Conservation (phyloP, 176 grass and related monocot genomes). For the Phoenix dactylifera region DNA sequence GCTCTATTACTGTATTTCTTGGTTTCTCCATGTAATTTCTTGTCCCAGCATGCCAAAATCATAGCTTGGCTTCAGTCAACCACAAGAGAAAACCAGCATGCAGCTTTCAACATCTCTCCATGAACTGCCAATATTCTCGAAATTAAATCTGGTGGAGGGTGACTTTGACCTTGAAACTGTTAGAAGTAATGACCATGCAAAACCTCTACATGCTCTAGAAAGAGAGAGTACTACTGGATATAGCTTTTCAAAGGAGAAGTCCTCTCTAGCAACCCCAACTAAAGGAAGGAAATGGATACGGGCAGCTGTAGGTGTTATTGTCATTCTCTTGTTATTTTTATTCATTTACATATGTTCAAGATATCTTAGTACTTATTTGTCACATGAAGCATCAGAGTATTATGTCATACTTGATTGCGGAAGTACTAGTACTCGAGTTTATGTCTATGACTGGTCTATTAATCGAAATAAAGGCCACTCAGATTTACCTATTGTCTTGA, state of each 20-base stretch:
- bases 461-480: slow-evolving; percentile 46
- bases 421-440: slow-evolving; percentile 84
- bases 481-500: slow-evolving; percentile 62
- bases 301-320: slow-evolving; percentile 35
- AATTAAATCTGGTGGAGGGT: slow-evolving; percentile 50
- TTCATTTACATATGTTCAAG: slow-evolving; percentile 55
- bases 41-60: no score
- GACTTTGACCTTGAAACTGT: slow-evolving; percentile 43
- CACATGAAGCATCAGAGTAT: slow-evolving; percentile 64
- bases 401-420: slow-evolving; percentile 98
- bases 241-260: slow-evolving; percentile 89
- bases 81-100: slow-evolving; percentile 25
- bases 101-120: slow-evolving; percentile 75
- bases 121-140: slow-evolving; percentile 69
- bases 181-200: slow-evolving; percentile 40
- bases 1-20: no score
- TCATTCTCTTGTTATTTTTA: slow-evolving; percentile 36
- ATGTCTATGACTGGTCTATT: slow-evolving; percentile 85
- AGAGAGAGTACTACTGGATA: slow-evolving; percentile 42
- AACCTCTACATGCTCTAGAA: slow-evolving; percentile 47
- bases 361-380: slow-evolving; percentile 63
- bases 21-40: no score
- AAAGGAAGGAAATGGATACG: slow-evolving; percentile 64
- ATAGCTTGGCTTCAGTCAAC: no score
- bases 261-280: slow-evolving; percentile 62